Evolutionary conservation across 2,329 filamentous ascomycete genomes (phyloP).

Genomic region (Parascedosporium putredinis): DNA sequence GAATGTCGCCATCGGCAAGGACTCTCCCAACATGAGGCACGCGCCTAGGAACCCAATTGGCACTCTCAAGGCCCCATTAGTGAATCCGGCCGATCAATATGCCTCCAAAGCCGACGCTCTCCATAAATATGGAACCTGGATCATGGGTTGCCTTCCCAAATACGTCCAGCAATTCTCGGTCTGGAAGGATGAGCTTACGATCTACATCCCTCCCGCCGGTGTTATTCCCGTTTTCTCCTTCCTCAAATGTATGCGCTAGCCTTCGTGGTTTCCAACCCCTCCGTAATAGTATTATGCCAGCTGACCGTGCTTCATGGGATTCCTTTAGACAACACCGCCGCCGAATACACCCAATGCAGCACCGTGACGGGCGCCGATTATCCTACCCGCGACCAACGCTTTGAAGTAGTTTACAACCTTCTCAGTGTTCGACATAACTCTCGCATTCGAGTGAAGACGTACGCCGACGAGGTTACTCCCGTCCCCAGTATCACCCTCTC

Average conservation of each 20-base stretch:
- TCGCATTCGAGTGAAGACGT: conserved; percentile 95
- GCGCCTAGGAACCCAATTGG: conserved; percentile 47
- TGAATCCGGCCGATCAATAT: conserved; percentile 92
- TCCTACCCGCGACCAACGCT: conserved; percentile 88
- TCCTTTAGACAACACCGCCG: conserved; percentile 72
- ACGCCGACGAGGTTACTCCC: conserved; percentile 89
- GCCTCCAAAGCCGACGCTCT: conserved; percentile 75
- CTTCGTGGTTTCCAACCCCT: background rate
- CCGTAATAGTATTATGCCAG: background rate
- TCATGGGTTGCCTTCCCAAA: conserved; percentile 94
- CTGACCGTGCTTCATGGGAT: conserved; percentile 6
- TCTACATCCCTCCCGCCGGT: conserved; percentile 81
- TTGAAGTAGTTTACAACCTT: conserved; percentile 97
- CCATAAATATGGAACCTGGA: conserved; percentile 91
- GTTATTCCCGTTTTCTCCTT: conserved; percentile 89
- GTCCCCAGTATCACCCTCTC: conserved; percentile 79
- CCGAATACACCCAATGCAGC: conserved; percentile 89
- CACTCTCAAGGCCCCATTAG: conserved; percentile 60
- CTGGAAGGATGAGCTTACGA: conserved; percentile 97
- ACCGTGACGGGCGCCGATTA: conserved; percentile 94
- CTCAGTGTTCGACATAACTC: conserved; percentile 94
- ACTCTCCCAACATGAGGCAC: conserved; percentile 56
- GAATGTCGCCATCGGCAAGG: conserved; percentile 46
- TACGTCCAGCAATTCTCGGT: conserved; percentile 99
- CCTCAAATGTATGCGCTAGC: conserved; percentile 56